phyloP scores from a whole-genome alignment of 495 filamentous ascomycete genomes.

The Neurospora sp. region DNA sequence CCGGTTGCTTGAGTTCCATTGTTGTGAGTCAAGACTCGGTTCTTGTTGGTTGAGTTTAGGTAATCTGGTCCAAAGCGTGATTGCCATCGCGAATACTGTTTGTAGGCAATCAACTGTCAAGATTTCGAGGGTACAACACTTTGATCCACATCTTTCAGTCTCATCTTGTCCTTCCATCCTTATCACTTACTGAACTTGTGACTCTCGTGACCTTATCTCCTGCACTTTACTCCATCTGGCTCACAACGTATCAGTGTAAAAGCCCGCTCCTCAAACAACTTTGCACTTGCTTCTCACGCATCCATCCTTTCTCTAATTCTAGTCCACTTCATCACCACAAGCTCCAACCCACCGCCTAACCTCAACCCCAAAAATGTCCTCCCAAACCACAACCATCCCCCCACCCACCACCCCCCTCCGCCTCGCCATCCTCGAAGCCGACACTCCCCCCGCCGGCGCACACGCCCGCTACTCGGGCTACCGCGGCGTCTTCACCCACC shows the following conservation, averaged over 20 bases:
- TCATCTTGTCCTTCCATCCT: not conserved
- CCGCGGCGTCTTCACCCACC: conserved; percentile 55
- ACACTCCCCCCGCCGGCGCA: conserved; percentile 51
- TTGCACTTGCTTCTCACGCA: not conserved
- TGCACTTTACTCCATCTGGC: not conserved
- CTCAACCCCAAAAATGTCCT: not conserved
- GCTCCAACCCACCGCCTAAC: not conserved
- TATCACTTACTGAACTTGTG: not conserved
- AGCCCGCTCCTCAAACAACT: too few species aligned
- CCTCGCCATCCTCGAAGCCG: conserved; percentile 78
- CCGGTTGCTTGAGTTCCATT: not conserved
- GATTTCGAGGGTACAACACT: not conserved
- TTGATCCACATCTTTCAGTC: not conserved
- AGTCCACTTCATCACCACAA: too few species aligned
- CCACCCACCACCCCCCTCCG: conserved; percentile 44
- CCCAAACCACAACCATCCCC: conserved; percentile 17
- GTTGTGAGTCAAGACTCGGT: not conserved
- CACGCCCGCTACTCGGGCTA: conserved; percentile 61
- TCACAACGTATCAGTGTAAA: too few species aligned
- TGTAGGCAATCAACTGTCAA: not conserved
- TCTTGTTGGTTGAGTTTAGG: not conserved
- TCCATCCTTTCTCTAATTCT: too few species aligned
- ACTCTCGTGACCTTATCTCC: not conserved
- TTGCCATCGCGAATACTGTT: not conserved
- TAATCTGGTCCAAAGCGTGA: not conserved